Percentiles rank a stretch among this genome's conserved stretches.
These are phyloP conservation scores for Jimgerdemannia flammicorona DNA, from an alignment of 192 early-diverging fungal genomes.

Conservation along the genomic window DNA sequence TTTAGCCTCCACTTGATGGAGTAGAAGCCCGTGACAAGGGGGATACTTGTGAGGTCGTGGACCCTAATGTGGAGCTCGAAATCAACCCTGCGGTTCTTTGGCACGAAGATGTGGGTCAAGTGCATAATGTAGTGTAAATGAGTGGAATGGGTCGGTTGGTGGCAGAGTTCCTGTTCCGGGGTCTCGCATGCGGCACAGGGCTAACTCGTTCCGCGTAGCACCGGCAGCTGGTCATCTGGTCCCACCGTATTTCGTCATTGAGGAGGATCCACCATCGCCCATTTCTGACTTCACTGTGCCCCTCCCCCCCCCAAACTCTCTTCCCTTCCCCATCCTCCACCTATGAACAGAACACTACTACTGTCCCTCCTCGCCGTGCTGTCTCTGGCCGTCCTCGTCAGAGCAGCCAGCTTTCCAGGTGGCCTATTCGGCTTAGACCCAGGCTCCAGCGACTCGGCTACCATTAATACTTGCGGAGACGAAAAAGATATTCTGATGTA, in stretches of 20 bases:
- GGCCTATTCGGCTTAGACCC: neutral
- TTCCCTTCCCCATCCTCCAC: neutral
- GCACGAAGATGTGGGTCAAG: slow-evolving; percentile 62
- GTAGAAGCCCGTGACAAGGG: slow-evolving; percentile 75
- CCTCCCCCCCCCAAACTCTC: neutral
- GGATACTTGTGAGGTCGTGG: slow-evolving; percentile 79
- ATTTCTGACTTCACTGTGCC: too few species aligned
- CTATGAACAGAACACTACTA: neutral
- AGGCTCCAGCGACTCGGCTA: neutral
- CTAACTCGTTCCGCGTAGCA: neutral
- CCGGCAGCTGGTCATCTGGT: too few species aligned
- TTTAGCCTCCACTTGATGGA: slow-evolving; percentile 76
- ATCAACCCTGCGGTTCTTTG: slow-evolving; percentile 64
- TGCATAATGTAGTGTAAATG: slow-evolving; percentile 14
- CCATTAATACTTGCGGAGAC: slow-evolving; percentile 25
- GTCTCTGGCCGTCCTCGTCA: neutral
- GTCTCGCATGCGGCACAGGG: neutral
- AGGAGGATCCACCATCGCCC: too few species aligned
- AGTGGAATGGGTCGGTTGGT: neutral
- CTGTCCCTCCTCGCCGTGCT: neutral
- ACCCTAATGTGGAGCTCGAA: slow-evolving; percentile 60
- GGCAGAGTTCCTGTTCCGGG: neutral
- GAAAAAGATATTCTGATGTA: slow-evolving; percentile 24
- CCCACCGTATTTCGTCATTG: too few species aligned
- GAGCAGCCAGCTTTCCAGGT: neutral